phyloP scores from a whole-genome alignment of 1,284 basidiomycete species.

The Austroboletus novae-zelandiae region DNA sequence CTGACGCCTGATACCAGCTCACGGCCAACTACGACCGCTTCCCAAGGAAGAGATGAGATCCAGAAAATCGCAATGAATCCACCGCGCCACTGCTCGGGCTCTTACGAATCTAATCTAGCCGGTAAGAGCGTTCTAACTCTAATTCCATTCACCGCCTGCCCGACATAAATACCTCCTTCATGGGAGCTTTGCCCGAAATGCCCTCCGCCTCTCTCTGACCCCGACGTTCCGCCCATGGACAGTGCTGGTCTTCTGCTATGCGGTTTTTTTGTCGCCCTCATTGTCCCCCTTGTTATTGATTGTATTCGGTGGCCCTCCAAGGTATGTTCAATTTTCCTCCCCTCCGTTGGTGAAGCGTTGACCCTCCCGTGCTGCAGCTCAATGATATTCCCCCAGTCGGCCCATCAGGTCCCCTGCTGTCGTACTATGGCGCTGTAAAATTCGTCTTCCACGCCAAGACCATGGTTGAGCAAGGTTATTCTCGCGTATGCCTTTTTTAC shows the following conservation, averaged over 20 bases:
- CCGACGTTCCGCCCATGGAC: slow-evolving; percentile 27
- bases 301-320: slow-evolving; percentile 25
- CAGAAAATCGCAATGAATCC: slow-evolving; percentile 9
- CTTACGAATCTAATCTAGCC: slow-evolving; percentile 30
- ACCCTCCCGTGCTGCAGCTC: slow-evolving; percentile 20
- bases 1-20: not conserved
- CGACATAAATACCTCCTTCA: slow-evolving; percentile 32
- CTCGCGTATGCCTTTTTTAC: slow-evolving; percentile 25
- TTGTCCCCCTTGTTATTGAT: slow-evolving; percentile 14
- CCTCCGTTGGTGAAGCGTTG: not conserved
- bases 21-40: slow-evolving; percentile 2
- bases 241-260: slow-evolving; percentile 20
- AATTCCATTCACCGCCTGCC: slow-evolving; percentile 24
- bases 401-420: slow-evolving; percentile 34
- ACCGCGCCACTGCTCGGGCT: slow-evolving; percentile 19
- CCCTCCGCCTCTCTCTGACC: slow-evolving; percentile 20
- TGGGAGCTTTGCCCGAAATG: slow-evolving; percentile 28
- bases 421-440: slow-evolving; percentile 32
- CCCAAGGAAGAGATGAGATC: not conserved
- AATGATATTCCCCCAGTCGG: slow-evolving; percentile 37
- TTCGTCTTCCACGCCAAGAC: slow-evolving; percentile 31
- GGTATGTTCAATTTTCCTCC: slow-evolving; percentile 10
- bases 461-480: slow-evolving; percentile 39
- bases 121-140: slow-evolving; percentile 29
- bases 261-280: slow-evolving; percentile 19